These are phyloP conservation scores for Boletus rubroflammeus DNA, from an alignment of 768 basidiomycete species.

Conservation along the genomic window DNA sequence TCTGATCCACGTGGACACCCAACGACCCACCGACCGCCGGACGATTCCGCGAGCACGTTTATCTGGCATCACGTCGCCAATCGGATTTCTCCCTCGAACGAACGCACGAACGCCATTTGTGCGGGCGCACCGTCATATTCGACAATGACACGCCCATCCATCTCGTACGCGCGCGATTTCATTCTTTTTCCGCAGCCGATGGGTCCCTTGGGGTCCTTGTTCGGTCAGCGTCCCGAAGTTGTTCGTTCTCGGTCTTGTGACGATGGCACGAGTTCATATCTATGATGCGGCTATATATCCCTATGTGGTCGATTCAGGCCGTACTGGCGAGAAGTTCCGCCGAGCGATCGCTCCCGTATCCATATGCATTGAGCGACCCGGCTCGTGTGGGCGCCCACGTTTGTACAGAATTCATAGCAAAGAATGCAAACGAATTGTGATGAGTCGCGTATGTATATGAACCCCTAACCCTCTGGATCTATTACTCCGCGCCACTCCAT, in stretches of 20 bases:
- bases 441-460: background rate
- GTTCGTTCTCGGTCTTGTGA: background rate
- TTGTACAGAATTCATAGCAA: background rate
- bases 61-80: background rate
- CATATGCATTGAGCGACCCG: background rate
- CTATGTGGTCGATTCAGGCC: slow-evolving; percentile 9
- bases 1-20: slow-evolving; percentile 6
- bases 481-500: background rate
- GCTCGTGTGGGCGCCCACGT: background rate
- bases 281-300: slow-evolving; percentile 5
- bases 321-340: slow-evolving; percentile 3
- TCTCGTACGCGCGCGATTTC: slow-evolving; percentile 10
- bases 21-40: background rate
- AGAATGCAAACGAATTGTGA: background rate
- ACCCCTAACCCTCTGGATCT: background rate
- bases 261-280: slow-evolving; percentile 11
- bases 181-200: background rate
- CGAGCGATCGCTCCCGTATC: slow-evolving; percentile 14
- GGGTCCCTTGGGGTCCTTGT: background rate
- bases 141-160: slow-evolving; percentile 19
- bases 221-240: background rate
- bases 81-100: slow-evolving; percentile 1
- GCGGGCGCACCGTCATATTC: slow-evolving; percentile 4
- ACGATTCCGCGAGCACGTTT: slow-evolving; percentile 1
- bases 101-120: slow-evolving; percentile 3